These are phyloP conservation scores for Zopfia rhizophila DNA, from an alignment of 2,329 filamentous ascomycete genomes.

Conservation along the genomic window DNA sequence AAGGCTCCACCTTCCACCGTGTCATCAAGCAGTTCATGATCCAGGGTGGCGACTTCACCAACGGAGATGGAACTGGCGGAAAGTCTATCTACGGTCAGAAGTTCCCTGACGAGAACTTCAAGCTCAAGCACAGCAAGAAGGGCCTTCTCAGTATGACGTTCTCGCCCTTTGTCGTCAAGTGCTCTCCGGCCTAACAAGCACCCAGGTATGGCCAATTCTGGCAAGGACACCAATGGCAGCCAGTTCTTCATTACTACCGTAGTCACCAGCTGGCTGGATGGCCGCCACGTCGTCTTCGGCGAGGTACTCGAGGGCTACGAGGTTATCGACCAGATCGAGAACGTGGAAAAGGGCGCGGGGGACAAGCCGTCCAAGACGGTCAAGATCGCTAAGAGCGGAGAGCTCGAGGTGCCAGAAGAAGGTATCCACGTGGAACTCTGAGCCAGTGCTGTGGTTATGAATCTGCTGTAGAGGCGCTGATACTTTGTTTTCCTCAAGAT, in stretches of 20 bases:
- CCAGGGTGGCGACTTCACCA: constrained; percentile 89
- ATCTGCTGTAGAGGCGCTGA: constrained; percentile 55
- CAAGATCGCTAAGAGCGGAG: constrained; percentile 85
- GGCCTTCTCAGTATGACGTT: constrained; percentile 72
- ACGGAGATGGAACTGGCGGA: constrained; percentile 82
- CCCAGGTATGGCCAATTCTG: constrained; percentile 82
- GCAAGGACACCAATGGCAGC: constrained; percentile 86
- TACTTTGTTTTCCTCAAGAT: constrained; percentile 55
- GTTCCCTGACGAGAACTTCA: constrained; percentile 93
- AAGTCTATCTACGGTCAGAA: constrained; percentile 89
- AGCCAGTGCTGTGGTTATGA: constrained; percentile 51
- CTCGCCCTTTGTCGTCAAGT: not conserved
- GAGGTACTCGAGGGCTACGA: constrained; percentile 90
- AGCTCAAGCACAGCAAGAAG: constrained; percentile 89
- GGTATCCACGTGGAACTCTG: constrained; percentile 93
- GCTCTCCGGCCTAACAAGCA: constrained; percentile 13
- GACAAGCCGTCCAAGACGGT: constrained; percentile 76
- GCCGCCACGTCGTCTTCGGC: constrained; percentile 86
- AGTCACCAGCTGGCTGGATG: constrained; percentile 83
- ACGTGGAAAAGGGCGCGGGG: constrained; percentile 69
- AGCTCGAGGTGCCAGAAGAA: constrained; percentile 85
- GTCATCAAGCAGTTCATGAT: constrained; percentile 94
- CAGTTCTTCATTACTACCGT: constrained; percentile 93
- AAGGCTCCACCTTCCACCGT: constrained; percentile 86
- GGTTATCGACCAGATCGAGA: constrained; percentile 81